Evolutionary conservation across 2,329 filamentous ascomycete species (phyloP), one percentile per base, ranked within the genome.

Genomic region (Tolypocladium pustulatum): DNA sequence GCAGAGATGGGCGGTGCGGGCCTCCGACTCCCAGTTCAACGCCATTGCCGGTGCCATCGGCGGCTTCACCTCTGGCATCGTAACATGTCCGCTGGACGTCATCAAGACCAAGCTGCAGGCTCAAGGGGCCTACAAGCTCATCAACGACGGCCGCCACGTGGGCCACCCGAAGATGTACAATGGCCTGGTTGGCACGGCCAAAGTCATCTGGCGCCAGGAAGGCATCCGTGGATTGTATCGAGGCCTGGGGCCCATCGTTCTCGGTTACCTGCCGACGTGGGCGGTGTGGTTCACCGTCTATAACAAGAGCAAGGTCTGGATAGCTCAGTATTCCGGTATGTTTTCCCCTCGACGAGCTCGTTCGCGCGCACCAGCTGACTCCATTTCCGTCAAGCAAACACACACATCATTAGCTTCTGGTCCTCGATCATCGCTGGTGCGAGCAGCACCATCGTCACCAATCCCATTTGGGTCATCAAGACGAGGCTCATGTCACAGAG

Each of bases 381-480:
- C 30, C 49, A 53, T 53, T 25, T n/a, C 49, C 34, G 17, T 40
- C 49, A 67, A 90, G 89, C 86, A 61, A 93, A 90, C 69, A 84
- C 83, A 68, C 87, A 90, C 76, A 71, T 91, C 52, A 83, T 93
- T 67, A 91, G 90, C 69, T 88, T 94, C 64, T 92, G 89, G 78
- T 94, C 94, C 27, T 96, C 94, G 12, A 84, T 99, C 61, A 83
- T 91, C 59, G 94, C 93, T 30, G 94, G 94, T 57, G 91, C 86
- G 61, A 96, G 89, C 76, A 97, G 92, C 65, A 99, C 94, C 4
- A 81, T 97, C 62, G 89, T 88, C 62, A 99, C 94, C 30, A 99
- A 97, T 72, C 94, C 94, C 0, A 99, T 99, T 61, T 99, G 94
- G 94, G 94, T 99, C 41, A 96, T 99, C 77, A 99, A 99, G 76